Evolutionary conservation across 2,329 filamentous ascomycete species (phyloP), one percentile per base, ranked within the genome.

Genomic region (Fusarium vanettenii): DNA sequence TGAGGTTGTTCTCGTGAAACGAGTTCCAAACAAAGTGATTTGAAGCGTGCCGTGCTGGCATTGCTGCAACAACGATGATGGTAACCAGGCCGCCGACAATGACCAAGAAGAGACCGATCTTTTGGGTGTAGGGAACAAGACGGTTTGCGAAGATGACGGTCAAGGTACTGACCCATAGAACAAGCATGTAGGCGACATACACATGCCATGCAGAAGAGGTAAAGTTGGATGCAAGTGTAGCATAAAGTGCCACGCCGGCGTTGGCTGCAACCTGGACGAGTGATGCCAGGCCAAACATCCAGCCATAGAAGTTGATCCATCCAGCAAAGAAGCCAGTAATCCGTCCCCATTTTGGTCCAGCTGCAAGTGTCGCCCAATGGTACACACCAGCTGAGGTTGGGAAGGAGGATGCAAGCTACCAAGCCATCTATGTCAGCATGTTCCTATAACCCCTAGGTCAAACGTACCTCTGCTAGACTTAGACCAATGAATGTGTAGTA

Each of bases 281-380:
- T 0, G 77, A 77, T 41, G 77, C 77, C 0, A 79, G 69, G 5
- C 77, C 77, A 18, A 79, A 79, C 77, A 79, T 79, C 77, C 77
- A 79, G 6, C 77, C 77, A 2, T 79, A 79, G 5, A 79, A 79
- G 33, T 79, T 79, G 63, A 79, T 76, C 77, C 77, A 79, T 3
- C 77, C 77, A 0, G 77, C 67, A 1, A 77, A 79, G 39, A 79
- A 79, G 11, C 77, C 77, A 0, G 70, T 70, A 1, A 76, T 41
- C 2, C 77, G 77, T 0, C 77, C 77, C 77, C 77, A 78, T 70
- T 66, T 76, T 0, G 73, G 77, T 0, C 77, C 77, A 0, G 77
- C 77, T 2, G 77, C 78, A 2, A 78, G 67, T 0, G 70, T 79
- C 0, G 77, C 77, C 77, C 77, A 79, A 8, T 79, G 77, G 4